These are phyloP conservation scores for Ricinus communis DNA, from an alignment of 345 rosid species.

Conservation along the genomic window DNA sequence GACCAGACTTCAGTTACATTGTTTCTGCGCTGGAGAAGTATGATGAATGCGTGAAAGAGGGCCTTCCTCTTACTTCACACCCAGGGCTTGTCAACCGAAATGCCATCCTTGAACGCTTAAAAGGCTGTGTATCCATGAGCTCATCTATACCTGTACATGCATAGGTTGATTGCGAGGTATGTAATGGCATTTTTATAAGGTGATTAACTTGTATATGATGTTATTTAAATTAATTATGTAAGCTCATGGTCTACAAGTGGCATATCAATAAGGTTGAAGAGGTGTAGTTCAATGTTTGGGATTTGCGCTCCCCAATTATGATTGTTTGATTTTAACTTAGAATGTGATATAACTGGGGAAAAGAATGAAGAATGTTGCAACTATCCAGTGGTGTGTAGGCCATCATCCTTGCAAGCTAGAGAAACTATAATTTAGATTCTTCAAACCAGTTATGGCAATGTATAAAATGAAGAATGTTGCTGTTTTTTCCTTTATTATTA, in stretches of 20 bases:
- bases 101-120: slow-evolving; percentile 65
- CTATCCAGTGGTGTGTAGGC: not conserved
- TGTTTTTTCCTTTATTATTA: no score
- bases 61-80: slow-evolving; percentile 79
- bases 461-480: not conserved
- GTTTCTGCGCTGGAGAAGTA: slow-evolving; percentile 78
- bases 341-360: not conserved
- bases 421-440: not conserved
- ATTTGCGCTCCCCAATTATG: not conserved
- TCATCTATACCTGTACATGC: slow-evolving; percentile 84
- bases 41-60: slow-evolving; percentile 85
- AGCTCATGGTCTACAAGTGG: slow-evolving; percentile 12
- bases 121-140: slow-evolving; percentile 66
- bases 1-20: slow-evolving; percentile 85
- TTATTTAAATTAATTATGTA: slow-evolving; percentile 17
- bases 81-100: slow-evolving; percentile 63
- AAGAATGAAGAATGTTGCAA: not conserved
- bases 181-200: not conserved
- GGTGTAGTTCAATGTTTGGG: slow-evolving; percentile 7
- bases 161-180: slow-evolving; percentile 40
- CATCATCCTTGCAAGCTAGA: not conserved
- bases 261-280: slow-evolving; percentile 2
- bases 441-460: slow-evolving; percentile 4
- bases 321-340: slow-evolving; percentile 8
- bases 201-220: slow-evolving; percentile 26